Evolutionary conservation across 192 early-diverging fungal species (phyloP).

Genomic region (Lunasporangiospora selenospora): DNA sequence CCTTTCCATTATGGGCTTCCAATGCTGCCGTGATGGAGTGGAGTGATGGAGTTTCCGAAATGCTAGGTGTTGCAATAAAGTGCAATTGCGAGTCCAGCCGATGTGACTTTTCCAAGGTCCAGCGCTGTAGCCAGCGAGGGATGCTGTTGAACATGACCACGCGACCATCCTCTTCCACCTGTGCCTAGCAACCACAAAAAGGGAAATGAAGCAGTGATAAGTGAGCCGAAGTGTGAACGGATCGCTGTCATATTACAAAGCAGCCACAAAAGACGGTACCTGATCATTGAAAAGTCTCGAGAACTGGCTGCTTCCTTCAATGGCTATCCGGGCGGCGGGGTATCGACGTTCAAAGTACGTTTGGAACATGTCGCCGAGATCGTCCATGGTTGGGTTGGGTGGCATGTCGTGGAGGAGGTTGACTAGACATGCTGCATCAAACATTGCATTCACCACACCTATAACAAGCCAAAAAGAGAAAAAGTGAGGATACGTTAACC

Average conservation of each 20-base stretch:
- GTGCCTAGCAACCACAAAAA: slow-evolving; percentile 7
- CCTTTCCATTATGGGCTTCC: background rate
- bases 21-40: background rate
- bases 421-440: slow-evolving; percentile 40
- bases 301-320: slow-evolving; percentile 43
- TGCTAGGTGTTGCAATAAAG: slow-evolving; percentile 4
- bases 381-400: slow-evolving; percentile 18
- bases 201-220: too few species aligned
- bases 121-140: slow-evolving; percentile 32
- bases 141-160: slow-evolving; percentile 42
- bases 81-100: slow-evolving; percentile 17
- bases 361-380: slow-evolving; percentile 28
- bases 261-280: slow-evolving; percentile 9
- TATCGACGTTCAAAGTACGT: slow-evolving; percentile 34
- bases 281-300: slow-evolving; percentile 32
- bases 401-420: slow-evolving; percentile 40
- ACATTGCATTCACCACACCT: slow-evolving; percentile 41
- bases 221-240: too few species aligned
- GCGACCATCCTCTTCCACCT: slow-evolving; percentile 30
- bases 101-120: slow-evolving; percentile 30
- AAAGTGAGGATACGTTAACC: background rate
- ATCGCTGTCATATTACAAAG: too few species aligned
- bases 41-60: slow-evolving; percentile 1
- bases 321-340: slow-evolving; percentile 36
- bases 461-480: background rate